Conservation (phyloP, 345 rosid species). For the Eutrema japonicum region DNA sequence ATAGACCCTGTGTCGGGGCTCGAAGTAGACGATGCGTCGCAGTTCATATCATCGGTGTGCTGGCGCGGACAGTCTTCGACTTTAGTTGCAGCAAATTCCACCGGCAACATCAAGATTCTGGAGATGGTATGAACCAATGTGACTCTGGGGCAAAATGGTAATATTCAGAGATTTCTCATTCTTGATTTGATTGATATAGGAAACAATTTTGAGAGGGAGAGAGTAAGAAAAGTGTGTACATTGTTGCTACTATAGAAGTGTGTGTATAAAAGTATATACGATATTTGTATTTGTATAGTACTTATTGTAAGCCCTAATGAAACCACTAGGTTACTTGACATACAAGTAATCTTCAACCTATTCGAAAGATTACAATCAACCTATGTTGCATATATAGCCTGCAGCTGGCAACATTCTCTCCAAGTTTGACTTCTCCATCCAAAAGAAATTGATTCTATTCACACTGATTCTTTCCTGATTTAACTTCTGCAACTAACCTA, state of each 20-base stretch:
- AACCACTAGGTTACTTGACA: background rate
- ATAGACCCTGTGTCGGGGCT: conserved; percentile 60
- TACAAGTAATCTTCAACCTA: conserved; percentile 26
- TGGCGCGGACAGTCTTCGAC: conserved; percentile 85
- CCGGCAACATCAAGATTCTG: conserved; percentile 82
- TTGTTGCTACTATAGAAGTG: conserved; percentile 28
- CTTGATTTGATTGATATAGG: conserved; percentile 16
- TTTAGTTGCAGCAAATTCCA: conserved; percentile 84
- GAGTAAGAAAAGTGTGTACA: conserved; percentile 18
- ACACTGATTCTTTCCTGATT: conserved; percentile 64
- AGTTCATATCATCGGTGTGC: conserved; percentile 85
- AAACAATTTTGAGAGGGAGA: conserved; percentile 30
- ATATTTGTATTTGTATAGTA: conserved; percentile 24
- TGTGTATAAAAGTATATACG: conserved; percentile 24
- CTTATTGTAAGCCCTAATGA: conserved; percentile 20
- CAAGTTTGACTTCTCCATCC: background rate
- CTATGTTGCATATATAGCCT: background rate
- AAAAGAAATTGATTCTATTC: conserved; percentile 50
- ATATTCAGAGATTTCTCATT: conserved; percentile 3
- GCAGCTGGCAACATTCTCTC: background rate
- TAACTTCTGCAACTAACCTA: conserved; percentile 54
- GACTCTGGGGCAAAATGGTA: background rate
- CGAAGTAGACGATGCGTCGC: conserved; percentile 64
- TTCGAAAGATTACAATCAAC: background rate
- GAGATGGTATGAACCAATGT: conserved; percentile 71